These are phyloP conservation scores for Westerdykella sp. DNA, from an alignment of 2,329 filamentous ascomycete species.

Conservation along the genomic window DNA sequence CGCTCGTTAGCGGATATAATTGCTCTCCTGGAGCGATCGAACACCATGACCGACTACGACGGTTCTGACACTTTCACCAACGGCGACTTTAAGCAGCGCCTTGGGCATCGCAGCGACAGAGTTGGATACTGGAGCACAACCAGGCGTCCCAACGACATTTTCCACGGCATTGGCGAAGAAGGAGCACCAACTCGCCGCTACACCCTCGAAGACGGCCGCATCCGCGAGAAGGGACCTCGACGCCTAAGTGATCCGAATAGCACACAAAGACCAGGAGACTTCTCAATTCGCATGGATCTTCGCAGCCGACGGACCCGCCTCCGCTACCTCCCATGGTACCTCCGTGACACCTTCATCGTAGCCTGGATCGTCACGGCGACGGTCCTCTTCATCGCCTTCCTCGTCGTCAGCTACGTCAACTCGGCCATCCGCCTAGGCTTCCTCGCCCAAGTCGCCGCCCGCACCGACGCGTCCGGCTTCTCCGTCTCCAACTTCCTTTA, in stretches of 20 bases:
- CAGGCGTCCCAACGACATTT: slow-evolving; percentile 58
- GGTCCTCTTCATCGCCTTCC: slow-evolving; percentile 44
- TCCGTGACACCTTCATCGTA: slow-evolving; percentile 61
- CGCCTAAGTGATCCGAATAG: slow-evolving; percentile 7
- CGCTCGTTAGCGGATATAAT: slow-evolving; percentile 75
- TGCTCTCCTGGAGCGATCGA: slow-evolving; percentile 71
- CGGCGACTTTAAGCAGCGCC: slow-evolving; percentile 50
- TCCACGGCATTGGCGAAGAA: slow-evolving; percentile 72
- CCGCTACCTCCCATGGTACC: slow-evolving; percentile 70
- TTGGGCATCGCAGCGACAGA: slow-evolving; percentile 57
- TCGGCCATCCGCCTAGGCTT: slow-evolving; percentile 64
- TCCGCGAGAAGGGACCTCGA: slow-evolving; percentile 41
- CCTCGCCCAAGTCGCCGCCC: slow-evolving; percentile 57
- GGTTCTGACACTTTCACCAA: slow-evolving; percentile 58
- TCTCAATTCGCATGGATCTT: slow-evolving; percentile 46
- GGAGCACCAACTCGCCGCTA: slow-evolving; percentile 48
- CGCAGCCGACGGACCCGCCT: slow-evolving; percentile 52
- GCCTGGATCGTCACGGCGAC: slow-evolving; percentile 50
- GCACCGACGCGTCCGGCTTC: slow-evolving; percentile 58
- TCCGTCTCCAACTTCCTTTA: slow-evolving; percentile 86
- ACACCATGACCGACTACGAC: slow-evolving; percentile 66
- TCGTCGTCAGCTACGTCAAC: slow-evolving; percentile 73
- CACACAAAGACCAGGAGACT: slow-evolving; percentile 31
- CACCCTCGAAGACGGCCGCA: slow-evolving; percentile 45
- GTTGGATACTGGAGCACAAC: slow-evolving; percentile 83